phyloP scores from a whole-genome alignment of 306 rosid genomes.

The Medicago truncatula region MtrunA17r5.0-ANR NC_053042.1:48627001-48627500 shows the following conservation, averaged over 20 bases:
- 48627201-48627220: slow-evolving; percentile 24
- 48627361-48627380: slow-evolving; percentile 93
- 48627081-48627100: slow-evolving; percentile 46
- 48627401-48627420: slow-evolving; percentile 80
- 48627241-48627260: slow-evolving; percentile 60
- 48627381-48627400: slow-evolving; percentile 84
- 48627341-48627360: slow-evolving; percentile 95
- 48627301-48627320: slow-evolving; percentile 90
- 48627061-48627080: slow-evolving; percentile 43
- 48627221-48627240: slow-evolving; percentile 11
- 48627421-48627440: slow-evolving; percentile 98
- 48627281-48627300: slow-evolving; percentile 59
- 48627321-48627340: slow-evolving; percentile 79
- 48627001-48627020: slow-evolving; percentile 57
- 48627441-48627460: slow-evolving; percentile 99
- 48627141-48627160: slow-evolving; percentile 5
- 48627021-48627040: slow-evolving; percentile 78
- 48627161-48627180: slow-evolving; percentile 21
- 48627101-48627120: slow-evolving; percentile 32
- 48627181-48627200: slow-evolving; percentile 14
- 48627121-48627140: neutral
- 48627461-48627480: slow-evolving; percentile 97
- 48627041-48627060: slow-evolving; percentile 66
- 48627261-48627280: slow-evolving; percentile 46
- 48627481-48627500: slow-evolving; percentile 96